phyloP scores from a whole-genome alignment of 169 alveolate species.

The Eimeria praecox region DNA sequence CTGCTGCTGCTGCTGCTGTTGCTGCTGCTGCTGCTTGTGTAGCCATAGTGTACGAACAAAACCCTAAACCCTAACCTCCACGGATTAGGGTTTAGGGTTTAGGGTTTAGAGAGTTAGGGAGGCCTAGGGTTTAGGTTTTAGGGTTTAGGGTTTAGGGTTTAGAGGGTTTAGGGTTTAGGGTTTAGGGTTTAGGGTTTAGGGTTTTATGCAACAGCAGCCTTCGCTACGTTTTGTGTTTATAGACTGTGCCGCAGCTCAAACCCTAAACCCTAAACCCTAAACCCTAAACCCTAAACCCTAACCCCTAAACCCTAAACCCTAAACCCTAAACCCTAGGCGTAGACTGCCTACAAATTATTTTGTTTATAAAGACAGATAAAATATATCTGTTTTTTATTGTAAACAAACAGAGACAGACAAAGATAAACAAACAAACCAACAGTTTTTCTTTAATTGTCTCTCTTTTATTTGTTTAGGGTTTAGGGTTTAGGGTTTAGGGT shows the following conservation, averaged over 20 bases:
- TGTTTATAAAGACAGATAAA: constrained; percentile 27
- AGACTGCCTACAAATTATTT: constrained; percentile 94
- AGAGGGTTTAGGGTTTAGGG: no score
- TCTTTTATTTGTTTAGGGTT: no score
- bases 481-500: no score
- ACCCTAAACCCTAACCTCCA: background rate
- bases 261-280: background rate
- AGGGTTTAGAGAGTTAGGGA: no score
- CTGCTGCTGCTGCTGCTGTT: background rate
- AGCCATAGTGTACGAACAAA: constrained; percentile 90
- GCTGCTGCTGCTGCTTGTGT: no score
- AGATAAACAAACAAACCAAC: no score
- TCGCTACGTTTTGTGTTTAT: background rate
- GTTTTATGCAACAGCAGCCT: no score
- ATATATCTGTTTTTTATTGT: background rate
- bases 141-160: no score
- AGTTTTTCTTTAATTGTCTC: no score
- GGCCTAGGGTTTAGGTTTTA: background rate
- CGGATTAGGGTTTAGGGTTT: no score
- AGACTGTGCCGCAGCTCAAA: background rate
- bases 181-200: no score
- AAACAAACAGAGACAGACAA: no score
- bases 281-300: background rate
- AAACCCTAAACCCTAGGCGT: constrained; percentile 85
- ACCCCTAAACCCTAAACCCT: background rate